These are phyloP conservation scores for Cinnamomum micranthum DNA, from an alignment of 164 flowering plant species.

Conservation along the genomic window DNA sequence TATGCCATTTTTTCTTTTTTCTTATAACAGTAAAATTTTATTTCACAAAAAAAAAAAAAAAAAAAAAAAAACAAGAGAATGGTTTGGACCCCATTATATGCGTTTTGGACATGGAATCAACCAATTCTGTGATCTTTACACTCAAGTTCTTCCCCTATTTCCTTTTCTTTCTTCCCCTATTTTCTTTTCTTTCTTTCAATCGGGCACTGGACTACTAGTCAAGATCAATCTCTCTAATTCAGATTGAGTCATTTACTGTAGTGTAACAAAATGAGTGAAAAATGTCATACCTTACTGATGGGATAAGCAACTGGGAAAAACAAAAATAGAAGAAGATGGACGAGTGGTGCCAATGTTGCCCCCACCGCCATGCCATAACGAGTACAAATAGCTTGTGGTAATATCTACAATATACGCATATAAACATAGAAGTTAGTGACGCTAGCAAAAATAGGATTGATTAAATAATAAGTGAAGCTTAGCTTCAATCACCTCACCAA, in stretches of 20 bases:
- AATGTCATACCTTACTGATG: slow-evolving; percentile 53
- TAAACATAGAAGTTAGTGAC: neutral
- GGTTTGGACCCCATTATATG: no score
- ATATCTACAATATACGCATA: slow-evolving; percentile 33
- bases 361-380: slow-evolving; percentile 63
- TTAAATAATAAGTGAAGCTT: neutral
- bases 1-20: no score
- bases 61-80: no score
- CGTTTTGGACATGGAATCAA: no score
- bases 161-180: no score
- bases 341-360: slow-evolving; percentile 46
- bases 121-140: no score
- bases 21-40: no score
- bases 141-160: neutral
- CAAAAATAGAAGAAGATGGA: slow-evolving; percentile 45
- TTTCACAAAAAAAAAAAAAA: no score
- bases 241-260: no score
- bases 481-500: slow-evolving; percentile 55
- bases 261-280: neutral
- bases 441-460: neutral
- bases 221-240: no score
- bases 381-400: slow-evolving; percentile 71
- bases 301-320: slow-evolving; percentile 62
- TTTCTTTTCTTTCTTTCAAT: no score
- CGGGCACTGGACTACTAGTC: no score